Conservation (phyloP, 306 rosid species). For the Lablab purpureus region DNA sequence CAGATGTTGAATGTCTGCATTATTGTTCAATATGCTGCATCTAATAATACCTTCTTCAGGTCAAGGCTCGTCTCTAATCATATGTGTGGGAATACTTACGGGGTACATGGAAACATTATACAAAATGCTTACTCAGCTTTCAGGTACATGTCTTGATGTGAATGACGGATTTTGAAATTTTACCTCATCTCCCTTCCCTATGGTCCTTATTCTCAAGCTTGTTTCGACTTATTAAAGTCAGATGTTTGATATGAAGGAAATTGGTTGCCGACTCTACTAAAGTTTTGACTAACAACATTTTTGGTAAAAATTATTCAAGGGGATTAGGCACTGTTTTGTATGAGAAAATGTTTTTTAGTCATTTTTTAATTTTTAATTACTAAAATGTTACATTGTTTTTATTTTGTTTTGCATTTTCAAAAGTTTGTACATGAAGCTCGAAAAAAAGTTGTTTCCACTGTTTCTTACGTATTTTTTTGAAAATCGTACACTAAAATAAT, state of each 20-base stretch:
- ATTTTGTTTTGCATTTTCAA: neutral
- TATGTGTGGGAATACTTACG: conserved; percentile 92
- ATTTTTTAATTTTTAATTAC: neutral
- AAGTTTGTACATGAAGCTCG: neutral
- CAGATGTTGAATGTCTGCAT: conserved; percentile 5
- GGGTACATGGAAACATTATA: conserved; percentile 91
- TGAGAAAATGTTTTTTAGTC: neutral
- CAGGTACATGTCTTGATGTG: conserved; percentile 66
- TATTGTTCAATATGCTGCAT: conserved; percentile 42
- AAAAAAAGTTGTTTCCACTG: neutral
- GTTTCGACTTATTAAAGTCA: conserved; percentile 9
- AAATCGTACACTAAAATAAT: neutral
- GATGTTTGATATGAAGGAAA: conserved; percentile 32
- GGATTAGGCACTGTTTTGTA: neutral
- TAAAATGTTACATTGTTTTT: neutral
- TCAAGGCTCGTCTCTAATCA: conserved; percentile 92
- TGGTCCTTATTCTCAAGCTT: conserved; percentile 11
- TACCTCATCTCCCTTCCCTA: neutral
- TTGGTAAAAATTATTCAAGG: neutral
- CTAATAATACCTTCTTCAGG: conserved; percentile 66
- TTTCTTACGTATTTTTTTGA: neutral
- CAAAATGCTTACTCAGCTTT: conserved; percentile 93
- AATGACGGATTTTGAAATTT: conserved; percentile 36
- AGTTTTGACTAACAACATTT: neutral
- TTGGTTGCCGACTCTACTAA: neutral